Evolutionary conservation across 106 monocot genomes (phyloP).

Genomic region (Apostasia shenzhenica): DNA sequence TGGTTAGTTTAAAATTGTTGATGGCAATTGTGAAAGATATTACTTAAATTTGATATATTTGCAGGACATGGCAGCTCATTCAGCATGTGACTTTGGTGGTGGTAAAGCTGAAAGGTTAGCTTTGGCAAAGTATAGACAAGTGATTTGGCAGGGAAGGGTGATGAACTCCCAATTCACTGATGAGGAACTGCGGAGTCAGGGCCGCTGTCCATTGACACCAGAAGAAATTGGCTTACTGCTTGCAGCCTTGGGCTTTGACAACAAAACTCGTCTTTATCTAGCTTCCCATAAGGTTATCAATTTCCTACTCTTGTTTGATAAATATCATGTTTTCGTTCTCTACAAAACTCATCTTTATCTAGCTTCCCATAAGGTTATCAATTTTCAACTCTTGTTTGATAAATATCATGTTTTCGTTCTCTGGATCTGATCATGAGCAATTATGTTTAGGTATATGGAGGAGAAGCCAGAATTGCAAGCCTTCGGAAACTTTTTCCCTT

Average conservation of each 20-base stretch:
- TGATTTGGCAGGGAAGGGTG: constrained; percentile 94
- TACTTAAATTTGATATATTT: background rate
- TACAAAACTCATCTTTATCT: constrained; percentile 78
- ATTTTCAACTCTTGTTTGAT: background rate
- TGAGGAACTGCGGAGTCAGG: constrained; percentile 71
- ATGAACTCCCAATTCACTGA: constrained; percentile 86
- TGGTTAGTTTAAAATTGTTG: too few relatives aligned
- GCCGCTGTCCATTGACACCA: constrained; percentile 87
- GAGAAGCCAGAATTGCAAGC: constrained; percentile 75
- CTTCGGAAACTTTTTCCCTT: constrained; percentile 79
- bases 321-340: background rate
- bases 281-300: constrained; percentile 82
- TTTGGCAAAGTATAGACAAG: constrained; percentile 86
- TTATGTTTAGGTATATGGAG: constrained; percentile 63
- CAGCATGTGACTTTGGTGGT: constrained; percentile 94
- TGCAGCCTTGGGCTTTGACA: constrained; percentile 82
- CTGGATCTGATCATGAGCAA: background rate
- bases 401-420: background rate
- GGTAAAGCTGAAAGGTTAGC: constrained; percentile 88
- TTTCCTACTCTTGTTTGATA: background rate
- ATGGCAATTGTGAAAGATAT: too few relatives aligned
- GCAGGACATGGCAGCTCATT: constrained; percentile 99
- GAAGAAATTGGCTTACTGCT: constrained; percentile 90
- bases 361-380: constrained; percentile 82
- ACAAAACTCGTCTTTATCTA: constrained; percentile 77